Evolutionary conservation across 108 stramenopile species (phyloP).

Genomic region (Skeletonema costatum): DNA sequence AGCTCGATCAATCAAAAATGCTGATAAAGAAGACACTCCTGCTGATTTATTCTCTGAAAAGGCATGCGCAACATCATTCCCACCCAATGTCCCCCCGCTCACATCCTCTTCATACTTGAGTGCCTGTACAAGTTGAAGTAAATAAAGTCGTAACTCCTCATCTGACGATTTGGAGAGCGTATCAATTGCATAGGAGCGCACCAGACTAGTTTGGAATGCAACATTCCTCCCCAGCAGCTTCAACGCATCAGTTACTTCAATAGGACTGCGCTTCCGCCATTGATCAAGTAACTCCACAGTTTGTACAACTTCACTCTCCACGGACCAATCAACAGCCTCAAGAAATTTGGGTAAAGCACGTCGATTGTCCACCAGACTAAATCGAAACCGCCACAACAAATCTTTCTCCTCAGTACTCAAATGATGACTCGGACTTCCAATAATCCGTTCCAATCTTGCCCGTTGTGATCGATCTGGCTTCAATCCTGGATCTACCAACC

Average conservation of each 20-base stretch:
- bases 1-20: conserved; percentile 92
- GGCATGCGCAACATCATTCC: conserved; percentile 13
- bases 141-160: conserved; percentile 92
- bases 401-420: conserved; percentile 91
- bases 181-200: conserved; percentile 96
- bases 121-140: conserved; percentile 98
- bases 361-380: conserved; percentile 93
- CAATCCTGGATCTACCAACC: conserved; percentile 92
- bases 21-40: conserved; percentile 75
- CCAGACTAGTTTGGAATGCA: conserved; percentile 86
- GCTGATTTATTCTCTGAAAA: neutral
- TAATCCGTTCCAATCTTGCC: conserved; percentile 75
- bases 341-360: conserved; percentile 95
- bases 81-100: conserved; percentile 35
- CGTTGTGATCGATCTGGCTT: conserved; percentile 93
- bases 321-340: conserved; percentile 95
- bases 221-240: conserved; percentile 94
- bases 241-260: conserved; percentile 96
- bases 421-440: conserved; percentile 85
- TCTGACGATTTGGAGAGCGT: conserved; percentile 89
- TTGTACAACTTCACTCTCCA: conserved; percentile 93
- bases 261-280: conserved; percentile 92
- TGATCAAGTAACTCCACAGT: conserved; percentile 92
- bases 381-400: conserved; percentile 95
- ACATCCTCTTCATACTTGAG: conserved; percentile 90